Base-by-base conservation (phyloP, 805 yeast species). In the Spathaspora boniae region DNA sequence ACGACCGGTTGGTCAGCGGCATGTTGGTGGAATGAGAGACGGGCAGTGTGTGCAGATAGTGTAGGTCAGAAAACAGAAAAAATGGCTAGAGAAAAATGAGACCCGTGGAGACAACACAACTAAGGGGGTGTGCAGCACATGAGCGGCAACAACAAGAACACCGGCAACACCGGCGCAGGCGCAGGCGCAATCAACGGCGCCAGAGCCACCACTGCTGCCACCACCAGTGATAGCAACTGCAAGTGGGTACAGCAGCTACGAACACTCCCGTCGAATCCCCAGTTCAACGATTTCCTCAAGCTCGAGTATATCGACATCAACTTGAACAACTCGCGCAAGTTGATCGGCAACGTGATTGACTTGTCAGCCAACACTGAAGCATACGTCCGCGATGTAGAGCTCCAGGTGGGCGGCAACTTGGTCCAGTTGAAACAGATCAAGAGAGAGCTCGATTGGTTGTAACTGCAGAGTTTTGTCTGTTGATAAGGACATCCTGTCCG, bases 271-370 rank as follows among this genome's bases (percentile, higher is more conserved):
- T 54, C 65, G 4, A 51, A 52, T 24, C 57, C 66, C 2, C 42
- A 50, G 11, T 41, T 51, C 16, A 54, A 61, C 27, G 70, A 63
- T 38, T 47, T 51, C 28, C 48, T 63, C 31, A 60, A 60, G 32
- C 42, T 53, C 4, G 70, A 63, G 24, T 63, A 61, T 39, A 51
- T 63, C 15, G 67, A 61, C n/a, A 57, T 54, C 27, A 63, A 63
- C 37, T 46, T 63, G 31, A 60, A 61, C 46, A 63, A 63, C 40
- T 60, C 65, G 11, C 48, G 68, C 17, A 58, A 56, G 33, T 49
- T 64, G 25, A 64, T 64, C 15, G 32, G 28, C 9, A 50, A 47
- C 24, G n/a, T 52, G 6, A 32, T 37, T 17, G 44, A 41, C 5
- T 38, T 52, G 25, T 37, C 48, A 6, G 27, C 26, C 8, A 38